Evolutionary conservation across 2,329 filamentous ascomycete species (phyloP).

Genomic region (Fusarium camptoceras): DNA sequence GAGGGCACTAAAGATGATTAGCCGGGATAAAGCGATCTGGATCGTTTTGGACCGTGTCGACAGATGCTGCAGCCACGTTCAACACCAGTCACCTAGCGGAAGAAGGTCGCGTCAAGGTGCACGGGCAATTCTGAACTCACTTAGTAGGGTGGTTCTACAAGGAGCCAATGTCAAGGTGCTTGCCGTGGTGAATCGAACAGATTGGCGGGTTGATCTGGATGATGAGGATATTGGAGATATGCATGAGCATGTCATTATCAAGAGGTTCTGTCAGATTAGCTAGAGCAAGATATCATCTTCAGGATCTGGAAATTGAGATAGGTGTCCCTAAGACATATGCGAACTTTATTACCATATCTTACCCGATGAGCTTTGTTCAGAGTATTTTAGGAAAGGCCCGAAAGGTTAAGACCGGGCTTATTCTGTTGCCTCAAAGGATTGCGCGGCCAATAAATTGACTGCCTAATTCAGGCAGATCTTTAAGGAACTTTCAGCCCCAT

Average conservation of each 20-base stretch:
- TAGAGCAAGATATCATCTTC: too few relatives aligned
- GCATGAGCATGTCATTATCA: not conserved
- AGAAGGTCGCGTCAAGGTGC: not conserved
- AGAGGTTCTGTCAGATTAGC: not conserved
- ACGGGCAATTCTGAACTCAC: not conserved
- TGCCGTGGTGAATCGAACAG: fast-evolving
- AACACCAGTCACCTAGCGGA: fast-evolving
- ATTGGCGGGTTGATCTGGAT: not conserved
- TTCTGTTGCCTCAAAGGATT: not conserved
- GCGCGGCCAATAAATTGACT: not conserved
- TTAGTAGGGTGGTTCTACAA: fast-evolving
- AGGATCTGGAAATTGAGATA: too few relatives aligned
- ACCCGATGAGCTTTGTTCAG: not conserved
- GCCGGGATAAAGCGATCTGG: fast-evolving
- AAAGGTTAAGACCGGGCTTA: not conserved
- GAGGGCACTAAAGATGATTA: not conserved
- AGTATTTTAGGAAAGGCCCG: not conserved
- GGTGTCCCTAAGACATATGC: not conserved
- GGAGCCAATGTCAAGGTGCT: not conserved
- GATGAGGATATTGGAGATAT: not conserved
- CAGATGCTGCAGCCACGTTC: fast-evolving
- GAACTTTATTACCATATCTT: not conserved
- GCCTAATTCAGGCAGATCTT: not conserved
- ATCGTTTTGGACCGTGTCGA: fast-evolving
- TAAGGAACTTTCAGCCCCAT: fast-evolving